phyloP scores from a whole-genome alignment of 2,329 filamentous ascomycete genomes.

The Curvularia spicifera region DNA sequence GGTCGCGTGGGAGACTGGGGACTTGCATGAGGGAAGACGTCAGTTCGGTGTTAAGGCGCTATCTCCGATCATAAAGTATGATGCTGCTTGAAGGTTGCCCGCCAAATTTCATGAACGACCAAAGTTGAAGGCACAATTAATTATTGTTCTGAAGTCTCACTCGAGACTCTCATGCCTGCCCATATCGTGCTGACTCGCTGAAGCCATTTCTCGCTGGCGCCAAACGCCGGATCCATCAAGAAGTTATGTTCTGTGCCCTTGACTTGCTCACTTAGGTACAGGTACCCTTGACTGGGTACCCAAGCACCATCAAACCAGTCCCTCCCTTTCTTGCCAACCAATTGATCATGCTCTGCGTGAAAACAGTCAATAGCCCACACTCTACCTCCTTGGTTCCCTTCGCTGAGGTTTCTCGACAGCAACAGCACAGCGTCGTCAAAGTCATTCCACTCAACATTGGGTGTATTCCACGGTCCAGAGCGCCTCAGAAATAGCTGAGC shows the following conservation, averaged over 20 bases:
- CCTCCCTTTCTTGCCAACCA: slow-evolving; percentile 39
- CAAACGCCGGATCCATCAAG: slow-evolving; percentile 37
- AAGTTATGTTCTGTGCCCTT: slow-evolving; percentile 35
- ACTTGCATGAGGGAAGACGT: slow-evolving; percentile 21
- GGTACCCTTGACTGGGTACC: slow-evolving; percentile 22
- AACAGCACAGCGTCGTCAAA: slow-evolving; percentile 35
- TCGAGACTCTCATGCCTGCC: neutral
- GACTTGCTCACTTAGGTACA: slow-evolving; percentile 29
- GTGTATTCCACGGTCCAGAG: slow-evolving; percentile 31
- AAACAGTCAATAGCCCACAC: slow-evolving; percentile 36
- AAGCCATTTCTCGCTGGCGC: slow-evolving; percentile 35
- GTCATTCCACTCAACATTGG: slow-evolving; percentile 32
- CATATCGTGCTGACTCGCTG: slow-evolving; percentile 33
- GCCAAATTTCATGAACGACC: neutral
- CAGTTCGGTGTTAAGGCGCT: slow-evolving; percentile 22
- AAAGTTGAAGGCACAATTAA: neutral
- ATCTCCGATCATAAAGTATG: slow-evolving; percentile 11
- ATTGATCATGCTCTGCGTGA: slow-evolving; percentile 36
- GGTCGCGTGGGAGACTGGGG: slow-evolving; percentile 16
- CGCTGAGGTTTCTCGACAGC: slow-evolving; percentile 28
- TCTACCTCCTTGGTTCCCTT: slow-evolving; percentile 18
- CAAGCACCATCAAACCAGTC: slow-evolving; percentile 40
- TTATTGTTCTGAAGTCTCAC: neutral
- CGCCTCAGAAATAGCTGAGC: slow-evolving; percentile 36
- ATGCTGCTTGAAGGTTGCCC: neutral